phyloP scores from a whole-genome alignment of 2,329 filamentous ascomycete species.

The Aspergillus cejpii region DNA sequence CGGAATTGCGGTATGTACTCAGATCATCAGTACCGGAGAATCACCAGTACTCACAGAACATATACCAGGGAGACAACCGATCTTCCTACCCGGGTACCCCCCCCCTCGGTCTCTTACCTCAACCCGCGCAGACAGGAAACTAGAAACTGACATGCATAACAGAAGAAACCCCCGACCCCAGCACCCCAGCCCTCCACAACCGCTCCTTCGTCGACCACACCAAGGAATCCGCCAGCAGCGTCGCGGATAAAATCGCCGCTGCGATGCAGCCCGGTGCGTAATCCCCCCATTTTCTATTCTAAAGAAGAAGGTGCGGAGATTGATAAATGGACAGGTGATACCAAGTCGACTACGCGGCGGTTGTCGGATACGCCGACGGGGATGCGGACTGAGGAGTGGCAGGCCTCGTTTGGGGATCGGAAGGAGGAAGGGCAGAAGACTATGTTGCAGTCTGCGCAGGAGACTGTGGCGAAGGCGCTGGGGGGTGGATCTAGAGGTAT shows the following conservation, averaged over 20 bases:
- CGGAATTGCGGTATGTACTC: slow-evolving; percentile 13
- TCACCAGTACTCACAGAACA: too few relatives aligned
- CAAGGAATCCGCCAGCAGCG: slow-evolving; percentile 17
- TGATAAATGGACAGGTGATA: slow-evolving; percentile 13
- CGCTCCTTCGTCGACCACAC: slow-evolving; percentile 9
- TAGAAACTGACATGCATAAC: not conserved
- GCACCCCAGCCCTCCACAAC: slow-evolving; percentile 12
- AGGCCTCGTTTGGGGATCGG: not conserved
- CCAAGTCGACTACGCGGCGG: slow-evolving; percentile 12
- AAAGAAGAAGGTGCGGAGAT: not conserved
- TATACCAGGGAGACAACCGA: slow-evolving; percentile 11
- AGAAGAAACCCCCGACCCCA: slow-evolving; percentile 17
- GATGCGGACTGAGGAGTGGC: slow-evolving; percentile 5
- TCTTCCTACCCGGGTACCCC: not conserved
- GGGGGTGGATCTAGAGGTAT: slow-evolving; percentile 21
- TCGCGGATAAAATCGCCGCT: slow-evolving; percentile 14
- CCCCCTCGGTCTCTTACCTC: too few relatives aligned
- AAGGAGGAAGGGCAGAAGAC: slow-evolving; percentile 8
- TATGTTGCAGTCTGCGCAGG: slow-evolving; percentile 15
- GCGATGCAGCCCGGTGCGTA: slow-evolving; percentile 20
- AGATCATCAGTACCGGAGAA: too few relatives aligned
- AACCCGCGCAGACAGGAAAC: too few relatives aligned
- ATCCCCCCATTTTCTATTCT: not conserved
- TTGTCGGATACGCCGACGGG: slow-evolving; percentile 16
- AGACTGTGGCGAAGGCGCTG: slow-evolving; percentile 23